Conservation (phyloP, 768 basidiomycete species). For the Pleurotus cornucopiae region DNA sequence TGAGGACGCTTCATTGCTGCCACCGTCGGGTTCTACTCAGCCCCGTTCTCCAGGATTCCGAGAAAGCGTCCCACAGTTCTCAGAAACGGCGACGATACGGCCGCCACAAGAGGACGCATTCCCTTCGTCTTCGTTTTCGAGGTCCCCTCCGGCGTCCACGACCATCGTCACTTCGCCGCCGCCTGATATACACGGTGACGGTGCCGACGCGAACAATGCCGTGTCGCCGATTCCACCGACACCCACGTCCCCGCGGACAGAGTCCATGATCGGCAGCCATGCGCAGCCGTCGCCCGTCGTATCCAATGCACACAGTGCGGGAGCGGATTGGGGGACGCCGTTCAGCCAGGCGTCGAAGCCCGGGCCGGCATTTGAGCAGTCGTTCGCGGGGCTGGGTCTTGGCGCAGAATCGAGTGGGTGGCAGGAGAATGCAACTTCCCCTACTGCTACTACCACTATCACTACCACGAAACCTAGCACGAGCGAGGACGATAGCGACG, state of each 20-base stretch:
- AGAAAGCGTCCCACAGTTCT: conserved; percentile 40
- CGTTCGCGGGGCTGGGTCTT: conserved; percentile 33
- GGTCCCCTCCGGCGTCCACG: conserved; percentile 10
- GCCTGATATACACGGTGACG: too few relatives aligned
- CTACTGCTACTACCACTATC: neutral
- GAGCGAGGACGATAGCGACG: conserved; percentile 58
- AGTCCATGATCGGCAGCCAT: conserved; percentile 14
- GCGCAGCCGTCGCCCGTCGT: conserved; percentile 24
- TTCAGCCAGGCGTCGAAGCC: conserved; percentile 21
- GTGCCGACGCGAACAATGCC: conserved; percentile 16
- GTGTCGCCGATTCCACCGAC: conserved; percentile 16
- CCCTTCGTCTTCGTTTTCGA: conserved; percentile 8
- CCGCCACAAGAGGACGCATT: conserved; percentile 28
- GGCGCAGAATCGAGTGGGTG: conserved; percentile 41
- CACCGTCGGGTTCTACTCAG: neutral
- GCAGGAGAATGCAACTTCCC: conserved; percentile 36
- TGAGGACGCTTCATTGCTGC: conserved; percentile 5
- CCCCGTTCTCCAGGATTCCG: conserved; percentile 46
- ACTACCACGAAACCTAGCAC: neutral
- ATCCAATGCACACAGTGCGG: conserved; percentile 11
- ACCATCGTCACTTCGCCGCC: conserved; percentile 11
- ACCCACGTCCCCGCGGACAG: conserved; percentile 7
- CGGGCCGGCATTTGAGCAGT: conserved; percentile 23
- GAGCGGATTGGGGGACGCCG: conserved; percentile 21
- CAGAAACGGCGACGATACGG: conserved; percentile 41